Percentiles rank a stretch among this genome's conserved stretches.
These are phyloP conservation scores for Russula griseocarnosa DNA, from an alignment of 768 basidiomycete genomes.

Conservation along the genomic window DNA sequence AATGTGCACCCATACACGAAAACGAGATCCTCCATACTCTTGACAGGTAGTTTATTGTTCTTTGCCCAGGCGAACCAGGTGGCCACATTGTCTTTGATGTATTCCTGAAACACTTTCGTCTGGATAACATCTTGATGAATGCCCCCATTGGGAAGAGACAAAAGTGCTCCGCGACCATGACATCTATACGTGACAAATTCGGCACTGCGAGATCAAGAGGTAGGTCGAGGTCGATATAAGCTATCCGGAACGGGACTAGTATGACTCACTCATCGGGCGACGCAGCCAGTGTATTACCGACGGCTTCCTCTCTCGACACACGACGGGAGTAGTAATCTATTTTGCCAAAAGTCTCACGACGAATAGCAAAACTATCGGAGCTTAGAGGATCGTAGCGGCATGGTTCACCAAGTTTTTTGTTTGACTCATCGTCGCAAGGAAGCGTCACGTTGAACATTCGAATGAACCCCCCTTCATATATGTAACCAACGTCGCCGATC, in stretches of 20 bases:
- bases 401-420: not conserved
- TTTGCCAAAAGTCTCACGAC: not conserved
- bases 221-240: too few species aligned
- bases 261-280: not conserved
- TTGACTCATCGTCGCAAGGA: not conserved
- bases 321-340: not conserved
- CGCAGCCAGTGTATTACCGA: not conserved
- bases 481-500: constrained; percentile 27
- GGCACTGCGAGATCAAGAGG: too few species aligned
- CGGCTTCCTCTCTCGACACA: not conserved
- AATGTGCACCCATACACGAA: too few species aligned
- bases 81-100: not conserved
- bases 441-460: constrained; percentile 16
- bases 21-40: too few species aligned
- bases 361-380: not conserved
- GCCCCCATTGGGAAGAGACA: not conserved
- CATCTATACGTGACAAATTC: too few species aligned
- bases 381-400: not conserved
- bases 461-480: constrained; percentile 21
- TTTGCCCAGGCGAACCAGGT: not conserved
- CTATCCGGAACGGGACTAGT: not conserved
- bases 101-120: not conserved
- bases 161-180: too few species aligned
- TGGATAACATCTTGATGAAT: not conserved
- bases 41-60: too few species aligned